Evolutionary conservation across 2,329 filamentous ascomycete genomes (phyloP).

Genomic region (Ceratocystis colombiana): DNA sequence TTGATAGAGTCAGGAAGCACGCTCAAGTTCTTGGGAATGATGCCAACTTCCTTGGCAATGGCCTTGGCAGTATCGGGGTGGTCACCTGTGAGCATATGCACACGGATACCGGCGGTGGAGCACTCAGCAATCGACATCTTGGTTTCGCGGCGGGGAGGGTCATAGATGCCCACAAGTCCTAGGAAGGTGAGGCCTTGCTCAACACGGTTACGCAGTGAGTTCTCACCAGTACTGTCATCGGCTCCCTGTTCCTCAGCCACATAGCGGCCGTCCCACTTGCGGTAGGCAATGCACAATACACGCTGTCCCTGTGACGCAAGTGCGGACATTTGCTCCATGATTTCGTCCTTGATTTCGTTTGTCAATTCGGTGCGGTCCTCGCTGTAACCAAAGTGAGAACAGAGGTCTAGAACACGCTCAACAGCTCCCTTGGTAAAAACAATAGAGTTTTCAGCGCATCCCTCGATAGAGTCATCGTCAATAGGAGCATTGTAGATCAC

Average conservation of each 20-base stretch:
- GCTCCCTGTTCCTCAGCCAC: constrained; percentile 30
- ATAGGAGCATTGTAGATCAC: constrained; percentile 53
- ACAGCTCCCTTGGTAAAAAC: constrained; percentile 55
- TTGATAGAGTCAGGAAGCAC: constrained; percentile 52
- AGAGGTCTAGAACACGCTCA: constrained; percentile 50
- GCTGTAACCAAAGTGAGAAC: constrained; percentile 40
- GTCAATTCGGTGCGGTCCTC: constrained; percentile 39
- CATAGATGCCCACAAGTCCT: constrained; percentile 78
- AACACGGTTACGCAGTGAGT: constrained; percentile 47
- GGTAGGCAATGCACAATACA: constrained; percentile 61
- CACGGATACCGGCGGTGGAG: constrained; percentile 61
- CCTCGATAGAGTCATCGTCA: constrained; percentile 34
- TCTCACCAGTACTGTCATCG: constrained; percentile 30
- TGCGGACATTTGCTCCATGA: constrained; percentile 46
- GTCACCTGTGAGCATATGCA: constrained; percentile 79
- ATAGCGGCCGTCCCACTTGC: constrained; percentile 46
- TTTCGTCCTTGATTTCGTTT: constrained; percentile 40
- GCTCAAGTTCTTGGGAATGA: constrained; percentile 55
- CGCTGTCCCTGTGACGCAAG: constrained; percentile 60
- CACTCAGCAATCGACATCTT: constrained; percentile 61
- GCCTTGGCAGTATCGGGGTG: constrained; percentile 68
- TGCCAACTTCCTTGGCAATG: constrained; percentile 69
- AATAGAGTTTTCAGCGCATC: constrained; percentile 36
- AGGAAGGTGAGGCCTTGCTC: constrained; percentile 62
- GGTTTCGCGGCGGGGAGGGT: constrained; percentile 74